Evolutionary conservation across 1,139 yeast species (phyloP).

Genomic region (Hansenula sp.): DNA sequence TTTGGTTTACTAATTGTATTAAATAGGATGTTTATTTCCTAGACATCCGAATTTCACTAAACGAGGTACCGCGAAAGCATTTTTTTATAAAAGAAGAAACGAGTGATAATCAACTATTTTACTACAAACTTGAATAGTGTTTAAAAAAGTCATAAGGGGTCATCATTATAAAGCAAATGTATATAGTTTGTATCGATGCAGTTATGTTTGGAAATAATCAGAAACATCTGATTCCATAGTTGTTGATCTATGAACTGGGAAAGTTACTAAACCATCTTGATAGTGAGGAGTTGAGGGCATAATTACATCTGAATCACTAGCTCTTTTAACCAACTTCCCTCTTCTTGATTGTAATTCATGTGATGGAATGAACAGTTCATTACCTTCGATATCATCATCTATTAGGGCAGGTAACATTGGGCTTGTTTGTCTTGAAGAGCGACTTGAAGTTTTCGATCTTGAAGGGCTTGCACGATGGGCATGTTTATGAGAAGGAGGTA

Average conservation of each 20-base stretch:
- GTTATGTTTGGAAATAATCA: background rate
- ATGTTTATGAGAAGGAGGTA: background rate
- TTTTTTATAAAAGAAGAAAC: too few relatives aligned
- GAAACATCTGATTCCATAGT: constrained; percentile 6
- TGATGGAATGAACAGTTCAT: background rate
- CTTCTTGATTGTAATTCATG: constrained; percentile 1
- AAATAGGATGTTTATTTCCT: too few relatives aligned
- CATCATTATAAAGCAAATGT: too few relatives aligned
- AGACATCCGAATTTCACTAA: too few relatives aligned
- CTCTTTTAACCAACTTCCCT: constrained; percentile 5
- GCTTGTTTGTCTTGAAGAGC: too few relatives aligned
- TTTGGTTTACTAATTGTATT: too few relatives aligned
- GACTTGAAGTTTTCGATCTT: background rate
- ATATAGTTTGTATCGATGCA: too few relatives aligned
- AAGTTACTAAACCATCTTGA: constrained; percentile 7
- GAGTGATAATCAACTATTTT: too few relatives aligned
- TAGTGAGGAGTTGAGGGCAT: background rate
- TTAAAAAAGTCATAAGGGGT: too few relatives aligned
- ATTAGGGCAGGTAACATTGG: background rate
- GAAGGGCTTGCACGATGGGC: background rate
- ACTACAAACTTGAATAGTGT: too few relatives aligned
- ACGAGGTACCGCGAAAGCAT: too few relatives aligned
- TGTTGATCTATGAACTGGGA: constrained; percentile 7
- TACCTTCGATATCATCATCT: background rate
- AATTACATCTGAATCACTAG: constrained; percentile 3